Conservation (phyloP, 805 yeast species). For the Saccharomycopsis sp. region DNA sequence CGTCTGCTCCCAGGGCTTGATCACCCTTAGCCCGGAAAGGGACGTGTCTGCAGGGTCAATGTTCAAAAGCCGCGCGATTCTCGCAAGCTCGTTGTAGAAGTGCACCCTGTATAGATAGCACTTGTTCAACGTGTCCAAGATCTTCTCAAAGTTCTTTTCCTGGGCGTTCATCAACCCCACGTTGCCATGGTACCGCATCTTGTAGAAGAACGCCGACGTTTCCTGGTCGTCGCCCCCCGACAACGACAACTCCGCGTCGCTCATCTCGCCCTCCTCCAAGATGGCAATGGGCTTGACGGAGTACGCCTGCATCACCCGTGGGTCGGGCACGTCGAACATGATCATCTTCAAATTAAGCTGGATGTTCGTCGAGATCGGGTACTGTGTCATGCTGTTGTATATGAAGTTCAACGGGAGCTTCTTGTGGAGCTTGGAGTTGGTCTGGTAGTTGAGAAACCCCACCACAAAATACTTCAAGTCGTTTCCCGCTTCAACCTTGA, state of each 20-base stretch:
- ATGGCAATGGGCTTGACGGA: conserved; percentile 14
- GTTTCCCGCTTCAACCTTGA: not conserved
- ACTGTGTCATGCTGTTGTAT: conserved; percentile 16
- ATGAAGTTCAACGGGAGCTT: conserved; percentile 14
- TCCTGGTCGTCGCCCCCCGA: not conserved
- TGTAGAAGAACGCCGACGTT: not conserved
- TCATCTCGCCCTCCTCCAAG: too few species aligned
- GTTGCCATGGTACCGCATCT: conserved; percentile 13
- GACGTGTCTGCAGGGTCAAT: not conserved
- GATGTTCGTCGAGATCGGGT: conserved; percentile 18
- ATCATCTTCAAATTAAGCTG: conserved; percentile 15
- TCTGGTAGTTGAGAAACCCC: conserved; percentile 19
- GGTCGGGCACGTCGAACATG: conserved; percentile 20
- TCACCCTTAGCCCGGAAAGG: conserved; percentile 1
- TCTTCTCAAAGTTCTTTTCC: conserved; percentile 13
- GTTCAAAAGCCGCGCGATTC: not conserved
- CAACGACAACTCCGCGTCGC: too few species aligned
- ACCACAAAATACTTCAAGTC: conserved; percentile 8
- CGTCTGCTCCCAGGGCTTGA: conserved; percentile 19
- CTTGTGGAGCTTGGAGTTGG: not conserved
- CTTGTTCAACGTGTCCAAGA: conserved; percentile 14
- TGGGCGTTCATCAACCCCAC: conserved; percentile 10
- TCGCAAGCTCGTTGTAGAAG: conserved; percentile 6
- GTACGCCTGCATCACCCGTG: conserved; percentile 20
- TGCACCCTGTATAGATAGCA: conserved; percentile 15